A percentile compares a stretch with the other conserved stretches of the same genome.
phyloP scores from a whole-genome alignment of 495 filamentous ascomycete species.

The Podospora pseudoanserina region DNA sequence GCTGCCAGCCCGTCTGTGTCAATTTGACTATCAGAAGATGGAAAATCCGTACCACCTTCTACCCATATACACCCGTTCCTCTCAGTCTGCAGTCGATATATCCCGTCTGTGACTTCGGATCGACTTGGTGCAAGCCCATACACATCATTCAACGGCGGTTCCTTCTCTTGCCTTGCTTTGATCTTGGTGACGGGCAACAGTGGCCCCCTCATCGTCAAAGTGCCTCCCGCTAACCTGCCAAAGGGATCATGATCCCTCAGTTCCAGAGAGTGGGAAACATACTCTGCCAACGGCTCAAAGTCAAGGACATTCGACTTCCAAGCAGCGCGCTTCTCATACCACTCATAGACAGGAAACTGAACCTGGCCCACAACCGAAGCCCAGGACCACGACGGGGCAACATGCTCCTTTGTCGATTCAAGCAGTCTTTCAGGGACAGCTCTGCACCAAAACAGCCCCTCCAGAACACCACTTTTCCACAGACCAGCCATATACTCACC shows the following conservation, averaged over 20 bases:
- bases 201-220: constrained; percentile 17
- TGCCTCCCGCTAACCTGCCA: constrained; percentile 6
- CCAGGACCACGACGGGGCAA: constrained; percentile 41
- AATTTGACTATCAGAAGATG: not conserved
- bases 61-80: constrained; percentile 15
- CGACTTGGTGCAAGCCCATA: constrained; percentile 18
- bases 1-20: constrained; percentile 8
- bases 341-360: constrained; percentile 24
- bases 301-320: constrained; percentile 20
- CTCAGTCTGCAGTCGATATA: constrained; percentile 9
- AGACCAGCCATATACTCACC: constrained; percentile 27
- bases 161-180: constrained; percentile 1
- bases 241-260: constrained; percentile 7
- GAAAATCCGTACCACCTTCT: constrained; percentile 24
- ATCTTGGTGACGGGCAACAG: constrained; percentile 13
- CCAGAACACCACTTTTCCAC: constrained; percentile 27
- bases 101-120: constrained; percentile 13
- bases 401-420: constrained; percentile 6
- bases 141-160: constrained; percentile 8
- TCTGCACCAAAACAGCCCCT: constrained; percentile 29
- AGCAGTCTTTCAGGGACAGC: not conserved
- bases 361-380: constrained; percentile 30
- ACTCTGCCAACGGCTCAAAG: constrained; percentile 23
- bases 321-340: constrained; percentile 15
- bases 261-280: constrained; percentile 4